These are phyloP conservation scores for Fusarium piperis DNA, from an alignment of 2,329 filamentous ascomycete species.

Conservation along the genomic window DNA sequence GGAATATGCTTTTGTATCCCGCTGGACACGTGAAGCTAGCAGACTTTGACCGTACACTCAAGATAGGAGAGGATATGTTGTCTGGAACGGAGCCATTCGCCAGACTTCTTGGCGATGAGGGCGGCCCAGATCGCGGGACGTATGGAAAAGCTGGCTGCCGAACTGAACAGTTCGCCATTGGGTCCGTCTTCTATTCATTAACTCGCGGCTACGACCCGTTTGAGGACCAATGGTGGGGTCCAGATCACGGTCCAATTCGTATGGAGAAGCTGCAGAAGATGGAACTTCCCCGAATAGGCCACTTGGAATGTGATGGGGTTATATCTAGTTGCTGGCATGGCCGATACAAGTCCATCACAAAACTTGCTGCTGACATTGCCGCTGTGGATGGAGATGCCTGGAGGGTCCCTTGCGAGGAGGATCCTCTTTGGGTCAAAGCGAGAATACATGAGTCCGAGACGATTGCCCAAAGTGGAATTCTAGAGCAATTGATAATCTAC, in stretches of 20 bases:
- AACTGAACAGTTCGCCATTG: constrained; percentile 21
- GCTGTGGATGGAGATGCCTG: constrained; percentile 4
- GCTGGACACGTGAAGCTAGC: constrained; percentile 7
- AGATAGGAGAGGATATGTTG: neutral
- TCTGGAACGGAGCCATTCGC: constrained; percentile 15
- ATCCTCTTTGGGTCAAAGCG: neutral
- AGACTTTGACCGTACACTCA: constrained; percentile 12
- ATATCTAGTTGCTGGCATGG: constrained; percentile 20
- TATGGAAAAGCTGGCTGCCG: constrained; percentile 8
- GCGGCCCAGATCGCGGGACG: neutral
- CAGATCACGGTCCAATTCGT: neutral
- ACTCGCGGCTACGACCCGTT: constrained; percentile 13
- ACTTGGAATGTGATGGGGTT: constrained; percentile 2
- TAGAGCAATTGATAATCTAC: neutral
- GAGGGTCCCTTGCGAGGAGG: neutral
- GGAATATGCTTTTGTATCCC: constrained; percentile 9
- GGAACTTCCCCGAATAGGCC: constrained; percentile 11
- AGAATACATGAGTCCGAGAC: neutral
- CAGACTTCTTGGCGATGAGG: constrained; percentile 9
- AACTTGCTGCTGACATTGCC: neutral
- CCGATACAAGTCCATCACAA: constrained; percentile 9
- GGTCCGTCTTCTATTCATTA: constrained; percentile 13
- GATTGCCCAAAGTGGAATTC: neutral
- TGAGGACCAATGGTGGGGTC: constrained; percentile 14
- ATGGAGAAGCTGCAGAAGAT: constrained; percentile 12